These are phyloP conservation scores for Candida insectorum DNA, from an alignment of 805 yeast species.

Conservation along the genomic window DNA sequence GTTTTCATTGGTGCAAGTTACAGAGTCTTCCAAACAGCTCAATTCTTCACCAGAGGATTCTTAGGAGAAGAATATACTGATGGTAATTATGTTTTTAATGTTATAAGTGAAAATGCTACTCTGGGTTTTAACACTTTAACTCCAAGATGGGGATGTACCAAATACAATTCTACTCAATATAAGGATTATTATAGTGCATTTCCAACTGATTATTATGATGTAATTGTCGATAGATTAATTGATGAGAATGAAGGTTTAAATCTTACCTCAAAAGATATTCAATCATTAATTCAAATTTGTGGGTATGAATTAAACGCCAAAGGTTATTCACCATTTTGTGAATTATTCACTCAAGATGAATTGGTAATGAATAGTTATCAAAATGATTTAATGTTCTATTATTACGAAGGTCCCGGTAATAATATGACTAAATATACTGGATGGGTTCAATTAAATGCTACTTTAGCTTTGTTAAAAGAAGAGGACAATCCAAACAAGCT, in stretches of 20 bases:
- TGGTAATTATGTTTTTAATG: conserved; percentile 25
- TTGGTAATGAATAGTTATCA: conserved; percentile 60
- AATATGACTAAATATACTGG: conserved; percentile 58
- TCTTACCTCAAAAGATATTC: conserved; percentile 51
- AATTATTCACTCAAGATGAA: conserved; percentile 64
- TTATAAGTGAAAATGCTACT: conserved; percentile 43
- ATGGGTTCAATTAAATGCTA: conserved; percentile 48
- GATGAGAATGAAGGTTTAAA: conserved; percentile 51
- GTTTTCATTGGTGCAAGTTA: conserved; percentile 54
- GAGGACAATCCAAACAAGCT: conserved; percentile 47
- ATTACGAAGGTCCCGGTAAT: conserved; percentile 62
- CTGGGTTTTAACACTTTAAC: conserved; percentile 62
- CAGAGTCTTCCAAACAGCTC: conserved; percentile 54
- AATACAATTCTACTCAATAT: conserved; percentile 28
- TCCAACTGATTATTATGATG: conserved; percentile 43
- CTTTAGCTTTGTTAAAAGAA: conserved; percentile 45
- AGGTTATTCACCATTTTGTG: conserved; percentile 67
- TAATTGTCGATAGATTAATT: conserved; percentile 58
- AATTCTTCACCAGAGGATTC: conserved; percentile 58
- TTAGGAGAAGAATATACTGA: conserved; percentile 42
- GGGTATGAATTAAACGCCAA: conserved; percentile 71
- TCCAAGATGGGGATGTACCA: conserved; percentile 45
- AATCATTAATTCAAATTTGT: conserved; percentile 56
- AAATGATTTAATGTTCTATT: conserved; percentile 57
- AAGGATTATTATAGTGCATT: conserved; percentile 20